Evolutionary conservation across 441 rosid species (phyloP).

Genomic region (Pelargonium citronellum): DNA sequence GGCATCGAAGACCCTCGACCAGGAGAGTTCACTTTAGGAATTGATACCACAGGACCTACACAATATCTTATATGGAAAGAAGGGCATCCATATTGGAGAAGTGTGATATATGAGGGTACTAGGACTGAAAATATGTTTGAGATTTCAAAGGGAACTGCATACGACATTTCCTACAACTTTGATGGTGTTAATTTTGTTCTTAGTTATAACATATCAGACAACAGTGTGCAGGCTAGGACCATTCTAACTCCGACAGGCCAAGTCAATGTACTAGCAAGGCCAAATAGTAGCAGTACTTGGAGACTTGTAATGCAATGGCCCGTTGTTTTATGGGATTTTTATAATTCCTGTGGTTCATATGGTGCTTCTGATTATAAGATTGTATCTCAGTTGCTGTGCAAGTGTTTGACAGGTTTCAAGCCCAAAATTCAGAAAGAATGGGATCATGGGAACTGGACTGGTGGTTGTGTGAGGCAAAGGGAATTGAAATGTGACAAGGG

Average conservation of each 20-base stretch:
- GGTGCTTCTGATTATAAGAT: constrained; percentile 43
- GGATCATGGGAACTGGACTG: constrained; percentile 47
- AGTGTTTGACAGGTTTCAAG: constrained; percentile 55
- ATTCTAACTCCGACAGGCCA: not conserved
- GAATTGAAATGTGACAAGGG: constrained; percentile 39
- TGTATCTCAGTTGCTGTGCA: constrained; percentile 31
- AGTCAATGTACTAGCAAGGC: not conserved
- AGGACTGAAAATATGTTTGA: not conserved
- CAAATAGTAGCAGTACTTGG: not conserved
- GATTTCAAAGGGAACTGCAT: not conserved
- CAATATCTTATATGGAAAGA: constrained; percentile 67
- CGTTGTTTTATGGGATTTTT: constrained; percentile 46
- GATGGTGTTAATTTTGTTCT: not conserved
- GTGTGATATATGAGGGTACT: constrained; percentile 33
- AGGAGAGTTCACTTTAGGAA: constrained; percentile 56
- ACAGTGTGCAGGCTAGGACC: not conserved
- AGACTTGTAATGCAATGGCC: constrained; percentile 43
- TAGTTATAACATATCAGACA: not conserved
- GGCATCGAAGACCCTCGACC: constrained; percentile 61
- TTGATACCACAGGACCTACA: constrained; percentile 59
- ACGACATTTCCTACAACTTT: constrained; percentile 1
- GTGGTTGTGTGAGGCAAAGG: constrained; percentile 60
- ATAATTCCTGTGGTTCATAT: constrained; percentile 65
- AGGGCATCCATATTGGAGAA: constrained; percentile 58
- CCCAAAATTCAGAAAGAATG: constrained; percentile 39